Conservation (phyloP, 495 filamentous ascomycete genomes). For the Letharia lupina region DNA sequence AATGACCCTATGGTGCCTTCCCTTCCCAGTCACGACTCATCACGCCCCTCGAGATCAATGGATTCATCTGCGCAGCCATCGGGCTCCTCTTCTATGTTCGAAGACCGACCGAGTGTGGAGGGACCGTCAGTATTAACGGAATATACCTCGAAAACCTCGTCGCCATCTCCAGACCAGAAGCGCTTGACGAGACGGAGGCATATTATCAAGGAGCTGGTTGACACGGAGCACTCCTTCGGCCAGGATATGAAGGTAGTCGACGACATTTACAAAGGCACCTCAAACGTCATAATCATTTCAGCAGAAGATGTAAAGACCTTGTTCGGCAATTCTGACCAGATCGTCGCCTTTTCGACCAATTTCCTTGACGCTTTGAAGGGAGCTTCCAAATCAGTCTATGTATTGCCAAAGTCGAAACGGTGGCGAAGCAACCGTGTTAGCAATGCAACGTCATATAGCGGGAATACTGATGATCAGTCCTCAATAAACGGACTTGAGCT, state of each 20-base stretch:
- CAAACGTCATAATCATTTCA: slow-evolving; percentile 70
- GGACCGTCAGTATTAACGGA: slow-evolving; percentile 32
- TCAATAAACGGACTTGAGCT: slow-evolving; percentile 33
- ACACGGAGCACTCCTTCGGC: slow-evolving; percentile 80
- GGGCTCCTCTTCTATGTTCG: slow-evolving; percentile 36
- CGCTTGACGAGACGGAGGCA: slow-evolving; percentile 58
- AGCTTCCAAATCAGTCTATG: slow-evolving; percentile 66
- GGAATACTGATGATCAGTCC: slow-evolving; percentile 31
- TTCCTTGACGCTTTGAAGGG: slow-evolving; percentile 74
- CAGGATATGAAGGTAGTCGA: slow-evolving; percentile 93
- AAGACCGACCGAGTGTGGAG: slow-evolving; percentile 32
- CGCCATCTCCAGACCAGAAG: slow-evolving; percentile 48
- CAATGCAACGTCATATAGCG: slow-evolving; percentile 39
- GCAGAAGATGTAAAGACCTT: slow-evolving; percentile 75
- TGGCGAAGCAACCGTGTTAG: slow-evolving; percentile 48
- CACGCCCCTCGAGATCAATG: slow-evolving; percentile 28
- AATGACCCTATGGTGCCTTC: slow-evolving; percentile 48
- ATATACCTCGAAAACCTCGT: slow-evolving; percentile 27
- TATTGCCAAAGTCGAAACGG: slow-evolving; percentile 47
- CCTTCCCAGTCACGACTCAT: slow-evolving; percentile 44
- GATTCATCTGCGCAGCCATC: slow-evolving; percentile 21
- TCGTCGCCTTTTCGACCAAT: slow-evolving; percentile 69
- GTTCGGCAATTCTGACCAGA: slow-evolving; percentile 82
- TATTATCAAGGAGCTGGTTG: slow-evolving; percentile 81
- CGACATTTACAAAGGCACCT: slow-evolving; percentile 95